Evolutionary conservation across 495 filamentous ascomycete species (phyloP), one percentile per base, ranked within the genome.

Genomic region (Recurvomyces mirabilis): DNA sequence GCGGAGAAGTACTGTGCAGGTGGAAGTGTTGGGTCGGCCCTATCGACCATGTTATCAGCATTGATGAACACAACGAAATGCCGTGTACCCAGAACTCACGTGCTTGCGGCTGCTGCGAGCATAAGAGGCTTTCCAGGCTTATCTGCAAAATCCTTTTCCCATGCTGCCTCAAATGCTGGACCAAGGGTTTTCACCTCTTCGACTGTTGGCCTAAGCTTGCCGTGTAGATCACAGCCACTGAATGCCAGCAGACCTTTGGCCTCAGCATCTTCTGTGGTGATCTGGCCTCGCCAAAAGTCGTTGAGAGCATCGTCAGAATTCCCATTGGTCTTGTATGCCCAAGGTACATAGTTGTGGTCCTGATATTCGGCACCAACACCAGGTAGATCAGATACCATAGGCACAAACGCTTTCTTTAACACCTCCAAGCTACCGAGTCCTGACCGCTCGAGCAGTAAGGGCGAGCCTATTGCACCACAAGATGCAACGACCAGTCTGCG

Each of bases 151-250:
- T 59, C 43, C 13, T 28, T 30, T n/a, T 52, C 38, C 46, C 51
- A 59, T 5, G 40, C 41, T 19, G 18, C 30, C 32, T 55, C 22
- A 44, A 59, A 54, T 17, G 52, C 24, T 15, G 51, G 41, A 12
- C 51, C 56, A 4, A 59, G 51, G 1, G 42, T 43, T 12, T 38
- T 37, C 18, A 54, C 53, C 37, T 59, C 56, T 33, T 38, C 43
- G 13, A 48, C 41, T 0, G 53, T 51, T 2, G 49, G 44, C 7
- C 56, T 41, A 19, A 53, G 32, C 33, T 59, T 59, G 24, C 46
- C 35, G 5, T 58, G 52, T 3, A 70, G 46, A 36, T 78, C 74
- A 35, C 61, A 43, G 7, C 38, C 53, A 49, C 70, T 74, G 68
- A 68, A 74, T 3, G 60, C 61, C 1, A 71, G 56, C 15, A 60